These are phyloP conservation scores for Haematococcus lacustris DNA, from an alignment of 139 green algal species.

Conservation along the genomic window DNA sequence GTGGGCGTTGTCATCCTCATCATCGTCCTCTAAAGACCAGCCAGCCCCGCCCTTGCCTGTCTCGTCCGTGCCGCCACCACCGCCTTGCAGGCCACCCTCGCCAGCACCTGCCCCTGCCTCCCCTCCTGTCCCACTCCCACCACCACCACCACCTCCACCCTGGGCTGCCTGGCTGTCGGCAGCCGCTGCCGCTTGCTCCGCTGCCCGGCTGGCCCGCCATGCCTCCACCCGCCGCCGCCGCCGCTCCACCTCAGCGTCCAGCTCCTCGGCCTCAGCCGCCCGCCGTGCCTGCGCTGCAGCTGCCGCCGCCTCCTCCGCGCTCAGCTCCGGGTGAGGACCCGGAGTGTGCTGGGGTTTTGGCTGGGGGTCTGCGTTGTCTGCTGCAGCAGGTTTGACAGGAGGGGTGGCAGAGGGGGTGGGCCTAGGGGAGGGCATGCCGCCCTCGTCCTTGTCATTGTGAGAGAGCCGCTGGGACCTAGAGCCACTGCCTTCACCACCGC, in stretches of 20 bases:
- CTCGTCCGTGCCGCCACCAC: not conserved
- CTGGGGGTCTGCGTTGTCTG: not conserved
- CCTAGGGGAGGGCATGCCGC: conserved; percentile 56
- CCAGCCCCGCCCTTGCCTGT: not conserved
- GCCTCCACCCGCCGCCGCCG: conserved; percentile 58
- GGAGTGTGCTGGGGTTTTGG: not conserved
- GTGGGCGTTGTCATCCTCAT: too few species aligned
- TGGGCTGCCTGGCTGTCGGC: not conserved
- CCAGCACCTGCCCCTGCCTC: not conserved
- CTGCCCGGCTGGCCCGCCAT: conserved; percentile 49
- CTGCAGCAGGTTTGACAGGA: not conserved
- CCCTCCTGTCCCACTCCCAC: conserved; percentile 1
- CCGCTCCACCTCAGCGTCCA: conserved; percentile 63
- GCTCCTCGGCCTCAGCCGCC: conserved; percentile 34
- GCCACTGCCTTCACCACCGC: too few species aligned
- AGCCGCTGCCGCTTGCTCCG: conserved; percentile 9
- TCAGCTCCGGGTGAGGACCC: not conserved
- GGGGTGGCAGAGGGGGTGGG: too few species aligned
- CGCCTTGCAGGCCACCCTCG: not conserved
- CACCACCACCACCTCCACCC: conserved; percentile 6
- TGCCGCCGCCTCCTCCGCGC: conserved; percentile 5
- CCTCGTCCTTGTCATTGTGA: conserved; percentile 26
- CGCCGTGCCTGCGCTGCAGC: conserved; percentile 12
- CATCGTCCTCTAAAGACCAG: not conserved
- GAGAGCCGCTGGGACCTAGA: too few species aligned